Evolutionary conservation across 2,329 filamentous ascomycete genomes (phyloP).

Genomic region (Pseudogymnoascus sp.): DNA sequence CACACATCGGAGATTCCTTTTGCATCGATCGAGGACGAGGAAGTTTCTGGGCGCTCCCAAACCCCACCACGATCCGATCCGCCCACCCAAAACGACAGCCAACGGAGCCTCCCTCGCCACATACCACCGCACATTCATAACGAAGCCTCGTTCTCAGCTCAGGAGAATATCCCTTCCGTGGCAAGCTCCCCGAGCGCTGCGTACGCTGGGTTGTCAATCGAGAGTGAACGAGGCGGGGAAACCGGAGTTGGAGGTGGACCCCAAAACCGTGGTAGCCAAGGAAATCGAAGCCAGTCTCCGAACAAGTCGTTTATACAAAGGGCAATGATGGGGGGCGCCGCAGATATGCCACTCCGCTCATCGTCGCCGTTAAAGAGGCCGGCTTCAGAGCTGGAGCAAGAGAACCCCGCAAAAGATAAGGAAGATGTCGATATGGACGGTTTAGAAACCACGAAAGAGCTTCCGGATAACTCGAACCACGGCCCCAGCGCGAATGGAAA

Average conservation of each 20-base stretch:
- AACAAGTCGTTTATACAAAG: slow-evolving; percentile 39
- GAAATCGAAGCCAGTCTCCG: slow-evolving; percentile 42
- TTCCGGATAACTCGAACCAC: neutral
- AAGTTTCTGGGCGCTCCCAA: slow-evolving; percentile 44
- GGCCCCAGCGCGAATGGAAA: neutral
- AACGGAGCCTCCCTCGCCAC: slow-evolving; percentile 41
- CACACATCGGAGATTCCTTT: slow-evolving; percentile 26
- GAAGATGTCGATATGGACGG: slow-evolving; percentile 30
- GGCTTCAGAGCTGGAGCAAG: slow-evolving; percentile 37
- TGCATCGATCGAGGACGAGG: slow-evolving; percentile 30
- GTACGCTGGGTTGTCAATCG: slow-evolving; percentile 50
- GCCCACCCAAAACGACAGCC: slow-evolving; percentile 14
- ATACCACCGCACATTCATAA: slow-evolving; percentile 39
- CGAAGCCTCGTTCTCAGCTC: slow-evolving; percentile 35
- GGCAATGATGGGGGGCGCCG: slow-evolving; percentile 53
- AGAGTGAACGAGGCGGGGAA: slow-evolving; percentile 44
- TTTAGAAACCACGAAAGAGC: slow-evolving; percentile 11
- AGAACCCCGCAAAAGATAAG: slow-evolving; percentile 22
- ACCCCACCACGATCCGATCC: slow-evolving; percentile 36
- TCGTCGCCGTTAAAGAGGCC: slow-evolving; percentile 59
- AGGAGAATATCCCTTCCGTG: slow-evolving; percentile 47
- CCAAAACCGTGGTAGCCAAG: slow-evolving; percentile 18
- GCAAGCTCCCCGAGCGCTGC: slow-evolving; percentile 52
- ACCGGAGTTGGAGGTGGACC: slow-evolving; percentile 19
- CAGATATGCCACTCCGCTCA: slow-evolving; percentile 51